A percentile compares a stretch with the other conserved stretches of the same genome.
Evolutionary conservation across 176 grass and related monocot genomes (phyloP).

Genomic region (Otatea glauca): DNA sequence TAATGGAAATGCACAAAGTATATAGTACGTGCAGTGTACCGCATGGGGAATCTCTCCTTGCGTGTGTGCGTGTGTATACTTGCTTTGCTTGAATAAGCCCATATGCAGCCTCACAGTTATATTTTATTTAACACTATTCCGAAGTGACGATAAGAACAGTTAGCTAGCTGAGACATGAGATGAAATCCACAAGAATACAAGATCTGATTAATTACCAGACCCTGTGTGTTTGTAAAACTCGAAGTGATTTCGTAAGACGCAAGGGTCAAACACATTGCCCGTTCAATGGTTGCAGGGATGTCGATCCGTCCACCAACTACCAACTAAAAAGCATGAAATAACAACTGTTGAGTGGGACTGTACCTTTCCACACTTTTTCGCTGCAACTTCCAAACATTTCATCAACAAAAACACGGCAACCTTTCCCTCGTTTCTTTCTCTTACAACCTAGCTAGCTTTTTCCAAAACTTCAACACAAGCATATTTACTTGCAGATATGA

Average conservation of each 20-base stretch:
- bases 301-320: background rate
- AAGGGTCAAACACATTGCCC: background rate
- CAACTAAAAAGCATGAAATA: constrained; percentile 44
- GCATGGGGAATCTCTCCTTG: too few species aligned
- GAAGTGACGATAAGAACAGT: background rate
- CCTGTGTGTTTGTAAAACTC: background rate
- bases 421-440: background rate
- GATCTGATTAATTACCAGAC: background rate
- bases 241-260: background rate
- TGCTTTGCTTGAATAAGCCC: too few species aligned
- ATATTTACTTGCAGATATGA: background rate
- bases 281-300: background rate
- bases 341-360: background rate
- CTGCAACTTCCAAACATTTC: background rate
- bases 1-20: background rate
- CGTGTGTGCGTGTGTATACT: too few species aligned
- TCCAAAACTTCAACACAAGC: background rate
- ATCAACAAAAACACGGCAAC: background rate
- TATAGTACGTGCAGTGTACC: background rate
- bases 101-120: background rate
- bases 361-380: background rate
- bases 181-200: background rate
- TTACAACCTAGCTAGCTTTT: background rate
- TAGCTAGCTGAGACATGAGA: background rate
- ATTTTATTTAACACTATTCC: background rate